Evolutionary conservation across 441 rosid species (phyloP), one percentile per base, ranked within the genome.

Genomic region (Gossypium gossypioides): DNA sequence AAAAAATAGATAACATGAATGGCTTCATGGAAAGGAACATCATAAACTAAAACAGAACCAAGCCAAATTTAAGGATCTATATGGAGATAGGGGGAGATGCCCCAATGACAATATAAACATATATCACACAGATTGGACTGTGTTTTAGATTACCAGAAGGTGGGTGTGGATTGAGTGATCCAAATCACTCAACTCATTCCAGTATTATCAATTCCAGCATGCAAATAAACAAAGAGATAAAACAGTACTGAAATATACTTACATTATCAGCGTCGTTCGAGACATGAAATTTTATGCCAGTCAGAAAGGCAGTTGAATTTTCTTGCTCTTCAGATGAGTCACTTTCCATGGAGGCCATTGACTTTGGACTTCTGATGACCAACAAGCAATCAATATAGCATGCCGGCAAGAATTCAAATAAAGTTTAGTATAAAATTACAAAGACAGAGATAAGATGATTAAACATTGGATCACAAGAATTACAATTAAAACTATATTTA

Each of bases 211-310:
- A 22, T 50, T 44, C 21, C 44, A 15, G 27, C 32, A 34, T 5
- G 21, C 22, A 32, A 10, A 68, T 68, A 50, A 68, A 51, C 61
- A 62, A 46, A 37, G 24, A 68, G 62, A 60, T 25, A 16, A 62
- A 34, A 65, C 32, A 61, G 6, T 16, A 58, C 7, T 27, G 37
- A 51, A n/a, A 6, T 44, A 16, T 44, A 75, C 87, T 83, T 77
- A 87, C 99, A 52, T 79, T 82, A 66, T 94, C 97, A 25, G 63
- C 37, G 24, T 87, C 83, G 0, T 77, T 86, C 8, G 89, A 80
- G 79, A 94, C 78, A 75, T 87, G 78, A 73, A 94, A 88, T 21
- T 51, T 56, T 42, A 94, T 75, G 10, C 88, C 80, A 15, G 73
- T 87, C 65, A 94, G 42, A 10, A 61, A 44, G 52, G 81, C 97